phyloP scores from a whole-genome alignment of 1,139 yeast species.

The Protomyces pachydermus region DNA sequence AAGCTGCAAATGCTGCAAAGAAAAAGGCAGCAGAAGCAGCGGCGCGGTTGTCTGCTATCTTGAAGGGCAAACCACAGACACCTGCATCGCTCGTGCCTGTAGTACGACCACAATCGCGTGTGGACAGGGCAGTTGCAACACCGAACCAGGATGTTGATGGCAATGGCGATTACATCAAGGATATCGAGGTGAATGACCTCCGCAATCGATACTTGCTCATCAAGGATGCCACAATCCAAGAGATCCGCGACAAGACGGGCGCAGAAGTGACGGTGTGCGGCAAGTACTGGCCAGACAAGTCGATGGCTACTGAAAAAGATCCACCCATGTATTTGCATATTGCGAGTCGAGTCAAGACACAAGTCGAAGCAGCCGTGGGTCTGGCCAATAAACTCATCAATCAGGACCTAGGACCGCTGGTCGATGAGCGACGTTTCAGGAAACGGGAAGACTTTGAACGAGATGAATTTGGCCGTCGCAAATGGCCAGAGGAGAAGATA shows the following conservation, averaged over 20 bases:
- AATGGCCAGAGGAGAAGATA: slow-evolving; percentile 37
- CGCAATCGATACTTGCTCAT: slow-evolving; percentile 42
- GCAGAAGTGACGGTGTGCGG: slow-evolving; percentile 40
- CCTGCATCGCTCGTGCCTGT: slow-evolving; percentile 3
- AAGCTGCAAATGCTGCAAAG: slow-evolving; percentile 24
- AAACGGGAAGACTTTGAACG: slow-evolving; percentile 31
- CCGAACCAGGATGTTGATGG: slow-evolving; percentile 17
- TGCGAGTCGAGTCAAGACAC: slow-evolving; percentile 37
- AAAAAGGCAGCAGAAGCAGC: slow-evolving; percentile 27
- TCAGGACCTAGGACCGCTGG: slow-evolving; percentile 39
- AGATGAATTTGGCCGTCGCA: slow-evolving; percentile 29
- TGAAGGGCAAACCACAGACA: slow-evolving; percentile 18
- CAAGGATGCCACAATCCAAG: slow-evolving; percentile 39
- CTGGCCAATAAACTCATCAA: slow-evolving; percentile 38
- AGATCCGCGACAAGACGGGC: slow-evolving; percentile 31
- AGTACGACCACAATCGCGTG: slow-evolving; percentile 10
- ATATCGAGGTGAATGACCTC: slow-evolving; percentile 42
- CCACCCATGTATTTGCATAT: slow-evolving; percentile 41
- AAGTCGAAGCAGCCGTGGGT: slow-evolving; percentile 38
- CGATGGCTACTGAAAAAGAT: slow-evolving; percentile 39
- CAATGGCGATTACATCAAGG: slow-evolving; percentile 27
- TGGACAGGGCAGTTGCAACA: background rate
- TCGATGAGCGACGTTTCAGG: slow-evolving; percentile 39
- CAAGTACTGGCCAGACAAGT: slow-evolving; percentile 41
- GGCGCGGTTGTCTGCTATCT: slow-evolving; percentile 19